These are phyloP conservation scores for Kwoniella botswanensis DNA, from an alignment of 768 basidiomycete species.

Conservation along the genomic window DNA sequence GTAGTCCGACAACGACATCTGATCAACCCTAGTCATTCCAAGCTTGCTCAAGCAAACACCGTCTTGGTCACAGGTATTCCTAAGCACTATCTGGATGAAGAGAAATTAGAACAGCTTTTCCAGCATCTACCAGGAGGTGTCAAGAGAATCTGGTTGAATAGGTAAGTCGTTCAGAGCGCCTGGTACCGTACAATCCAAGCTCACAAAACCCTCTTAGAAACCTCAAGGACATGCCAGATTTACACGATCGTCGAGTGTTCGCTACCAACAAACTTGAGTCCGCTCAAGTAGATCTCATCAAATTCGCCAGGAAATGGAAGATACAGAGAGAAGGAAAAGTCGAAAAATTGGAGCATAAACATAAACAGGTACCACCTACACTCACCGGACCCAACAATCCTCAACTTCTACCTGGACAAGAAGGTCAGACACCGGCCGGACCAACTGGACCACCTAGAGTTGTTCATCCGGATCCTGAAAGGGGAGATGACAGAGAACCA, in stretches of 20 bases:
- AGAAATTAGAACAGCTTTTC: slow-evolving; percentile 71
- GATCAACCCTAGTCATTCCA: slow-evolving; percentile 72
- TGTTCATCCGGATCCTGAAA: slow-evolving; percentile 7
- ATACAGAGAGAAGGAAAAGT: slow-evolving; percentile 62
- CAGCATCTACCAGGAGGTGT: slow-evolving; percentile 88
- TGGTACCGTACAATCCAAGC: too few relatives aligned
- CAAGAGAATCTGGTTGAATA: slow-evolving; percentile 87
- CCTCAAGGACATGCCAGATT: slow-evolving; percentile 81
- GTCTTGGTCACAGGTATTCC: slow-evolving; percentile 91
- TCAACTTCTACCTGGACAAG: slow-evolving; percentile 29
- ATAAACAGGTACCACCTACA: slow-evolving; percentile 39
- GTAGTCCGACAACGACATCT: slow-evolving; percentile 80
- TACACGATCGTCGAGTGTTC: slow-evolving; percentile 74
- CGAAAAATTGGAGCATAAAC: slow-evolving; percentile 61
- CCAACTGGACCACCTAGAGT: not conserved
- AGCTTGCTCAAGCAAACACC: slow-evolving; percentile 83
- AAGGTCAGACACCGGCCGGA: slow-evolving; percentile 7
- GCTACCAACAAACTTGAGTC: slow-evolving; percentile 81
- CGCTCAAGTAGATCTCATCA: slow-evolving; percentile 78
- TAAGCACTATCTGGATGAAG: slow-evolving; percentile 72
- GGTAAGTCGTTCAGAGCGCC: slow-evolving; percentile 61
- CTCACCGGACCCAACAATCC: slow-evolving; percentile 48
- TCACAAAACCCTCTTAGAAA: slow-evolving; percentile 62
- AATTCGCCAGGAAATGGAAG: slow-evolving; percentile 75
- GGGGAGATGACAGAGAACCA: slow-evolving; percentile 19